Base-by-base conservation (phyloP, 192 early-diverging fungal species). In the Coemansia sp. region DNA sequence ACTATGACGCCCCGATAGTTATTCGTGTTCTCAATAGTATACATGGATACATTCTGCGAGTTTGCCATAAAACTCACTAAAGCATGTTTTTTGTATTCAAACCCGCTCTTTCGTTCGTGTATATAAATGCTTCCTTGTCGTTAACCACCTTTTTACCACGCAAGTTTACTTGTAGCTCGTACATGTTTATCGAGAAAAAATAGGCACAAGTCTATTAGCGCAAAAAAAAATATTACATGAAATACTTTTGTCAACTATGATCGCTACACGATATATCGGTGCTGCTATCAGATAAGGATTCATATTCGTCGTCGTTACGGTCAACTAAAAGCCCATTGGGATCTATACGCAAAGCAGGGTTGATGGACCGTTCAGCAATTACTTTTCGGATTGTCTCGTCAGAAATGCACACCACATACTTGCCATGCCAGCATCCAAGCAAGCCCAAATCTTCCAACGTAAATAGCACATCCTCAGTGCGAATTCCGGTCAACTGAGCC, bases 391-490 rank as follows among this genome's bases (percentile, higher is more conserved):
- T 37, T 5, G 39, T 53, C 30, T 77, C 79, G 40, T 76, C 56
- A 6, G 73, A 50, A 38, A 81, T 63, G 19, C 74, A 73, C 12
- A 81, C 61, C 28, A 73, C 46, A 33, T 70, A 60, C 19, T 45
- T 49, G n/a, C 79, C 70, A 13, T 68, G 63, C 86, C 86, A 90
- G 16, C 70, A 72, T 48, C 66, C 57, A 58, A 86, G 67, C 64
- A 89, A 61, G 0, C 78, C 85, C 69, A 86, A 68, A 14, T 68
- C 63, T 6, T 82, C 72, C 47, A 92, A 66, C 8, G 86, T 83
- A 52, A 80, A 78, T 28, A 92, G 38, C 40, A 92, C 65, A 52
- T 92, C 88, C n/a, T 89, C 84, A 21, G 80, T 77, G 42, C 72
- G 69, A 48, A 92, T 89, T 1, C 87, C 81, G 7, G 89, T 92